phyloP scores from a whole-genome alignment of 2,329 filamentous ascomycete species.

The Macrophomina pseudophaseolina region DNA sequence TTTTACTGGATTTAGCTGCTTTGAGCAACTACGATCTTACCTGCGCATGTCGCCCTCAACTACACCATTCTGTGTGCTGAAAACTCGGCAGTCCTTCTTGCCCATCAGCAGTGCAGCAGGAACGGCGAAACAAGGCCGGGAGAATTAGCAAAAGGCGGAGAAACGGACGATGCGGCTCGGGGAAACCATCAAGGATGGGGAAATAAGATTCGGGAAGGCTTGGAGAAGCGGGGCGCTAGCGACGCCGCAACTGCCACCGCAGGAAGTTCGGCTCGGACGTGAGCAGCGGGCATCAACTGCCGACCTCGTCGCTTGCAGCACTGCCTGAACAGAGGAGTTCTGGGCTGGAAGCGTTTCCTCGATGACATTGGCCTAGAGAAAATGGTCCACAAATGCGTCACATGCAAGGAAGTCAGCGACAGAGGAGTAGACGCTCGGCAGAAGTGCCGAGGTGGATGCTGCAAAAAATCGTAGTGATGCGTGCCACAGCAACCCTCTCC shows the following conservation, averaged over 20 bases:
- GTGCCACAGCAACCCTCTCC: not conserved
- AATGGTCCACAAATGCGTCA: not conserved
- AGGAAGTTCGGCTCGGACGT: conserved; percentile 13
- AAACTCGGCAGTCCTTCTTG: not conserved
- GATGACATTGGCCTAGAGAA: not conserved
- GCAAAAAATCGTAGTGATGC: not conserved
- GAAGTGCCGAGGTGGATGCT: not conserved
- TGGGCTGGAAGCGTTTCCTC: not conserved
- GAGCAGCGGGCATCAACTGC: not conserved
- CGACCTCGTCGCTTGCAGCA: not conserved
- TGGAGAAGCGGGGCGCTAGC: conserved; percentile 5
- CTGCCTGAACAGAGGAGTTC: not conserved
- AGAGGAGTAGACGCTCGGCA: not conserved
- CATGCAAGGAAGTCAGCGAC: not conserved
- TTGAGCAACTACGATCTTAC: not conserved
- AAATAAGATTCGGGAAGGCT: conserved; percentile 5
- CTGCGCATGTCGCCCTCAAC: not conserved
- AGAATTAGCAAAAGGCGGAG: not conserved
- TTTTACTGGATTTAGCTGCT: not conserved
- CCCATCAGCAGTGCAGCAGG: not conserved
- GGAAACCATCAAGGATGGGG: conserved; percentile 13
- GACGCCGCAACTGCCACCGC: not conserved
- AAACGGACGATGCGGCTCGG: conserved; percentile 5
- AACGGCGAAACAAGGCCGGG: not conserved
- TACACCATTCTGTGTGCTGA: not conserved